phyloP scores from a whole-genome alignment of 768 basidiomycete genomes.

The Hirschioporus abietinus region DNA sequence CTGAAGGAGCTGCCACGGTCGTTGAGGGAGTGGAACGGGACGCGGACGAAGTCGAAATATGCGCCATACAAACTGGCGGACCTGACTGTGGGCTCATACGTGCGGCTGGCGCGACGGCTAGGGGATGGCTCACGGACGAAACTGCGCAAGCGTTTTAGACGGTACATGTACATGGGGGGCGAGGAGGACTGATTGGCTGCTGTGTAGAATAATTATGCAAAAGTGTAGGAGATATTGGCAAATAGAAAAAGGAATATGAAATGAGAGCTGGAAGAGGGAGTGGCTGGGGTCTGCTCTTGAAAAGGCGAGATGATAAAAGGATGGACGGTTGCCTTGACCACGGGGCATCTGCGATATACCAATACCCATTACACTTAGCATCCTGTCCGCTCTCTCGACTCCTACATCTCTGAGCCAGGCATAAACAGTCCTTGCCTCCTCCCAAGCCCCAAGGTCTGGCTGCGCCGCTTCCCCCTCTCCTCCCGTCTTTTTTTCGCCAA shows the following conservation, averaged over 20 bases:
- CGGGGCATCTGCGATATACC: neutral
- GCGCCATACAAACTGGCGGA: conserved; percentile 72
- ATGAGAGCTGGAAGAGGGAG: conserved; percentile 4
- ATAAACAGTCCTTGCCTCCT: neutral
- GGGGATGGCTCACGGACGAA: conserved; percentile 44
- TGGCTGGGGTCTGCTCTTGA: conserved; percentile 9
- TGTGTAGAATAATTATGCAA: conserved; percentile 6
- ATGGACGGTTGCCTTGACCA: conserved; percentile 1
- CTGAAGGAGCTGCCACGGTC: conserved; percentile 46
- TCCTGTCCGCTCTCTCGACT: conserved; percentile 23
- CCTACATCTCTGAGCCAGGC: conserved; percentile 7
- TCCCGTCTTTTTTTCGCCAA: conserved; percentile 1
- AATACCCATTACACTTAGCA: neutral
- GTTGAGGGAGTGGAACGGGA: conserved; percentile 34
- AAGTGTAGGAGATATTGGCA: neutral
- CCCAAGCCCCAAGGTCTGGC: conserved; percentile 6
- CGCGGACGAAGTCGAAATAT: conserved; percentile 41
- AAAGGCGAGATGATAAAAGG: neutral
- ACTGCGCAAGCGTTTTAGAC: conserved; percentile 59
- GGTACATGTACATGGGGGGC: conserved; percentile 69
- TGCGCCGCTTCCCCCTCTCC: conserved; percentile 12
- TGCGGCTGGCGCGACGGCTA: conserved; percentile 58
- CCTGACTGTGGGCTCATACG: conserved; percentile 74
- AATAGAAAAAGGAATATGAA: neutral
- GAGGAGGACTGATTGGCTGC: conserved; percentile 21